Conservation (phyloP, 495 filamentous ascomycete species). For the Mytilinidion resinicola region DNA sequence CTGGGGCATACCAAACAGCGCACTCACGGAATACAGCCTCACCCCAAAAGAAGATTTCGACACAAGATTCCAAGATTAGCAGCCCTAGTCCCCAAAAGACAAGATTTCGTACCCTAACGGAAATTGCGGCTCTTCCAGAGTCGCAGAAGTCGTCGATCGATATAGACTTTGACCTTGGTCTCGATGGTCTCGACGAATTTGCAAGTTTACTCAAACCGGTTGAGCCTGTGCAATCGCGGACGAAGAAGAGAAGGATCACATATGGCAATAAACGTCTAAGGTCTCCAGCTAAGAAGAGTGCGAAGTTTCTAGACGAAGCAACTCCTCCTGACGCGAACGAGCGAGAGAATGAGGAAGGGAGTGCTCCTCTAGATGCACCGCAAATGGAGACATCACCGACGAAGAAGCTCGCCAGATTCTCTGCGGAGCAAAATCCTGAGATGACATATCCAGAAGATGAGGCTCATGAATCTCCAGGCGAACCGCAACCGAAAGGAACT, state of each 20-base stretch:
- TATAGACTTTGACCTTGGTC: slow-evolving; percentile 22
- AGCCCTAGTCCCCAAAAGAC: neutral
- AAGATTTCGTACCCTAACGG: slow-evolving; percentile 23
- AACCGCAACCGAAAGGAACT: neutral
- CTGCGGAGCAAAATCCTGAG: too few relatives aligned
- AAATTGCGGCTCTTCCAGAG: slow-evolving; percentile 34
- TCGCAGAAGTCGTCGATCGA: slow-evolving; percentile 28
- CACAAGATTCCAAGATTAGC: neutral
- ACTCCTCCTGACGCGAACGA: neutral
- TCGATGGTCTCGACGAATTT: slow-evolving; percentile 19
- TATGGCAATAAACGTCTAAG: slow-evolving; percentile 10
- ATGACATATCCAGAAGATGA: too few relatives aligned
- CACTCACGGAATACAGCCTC: neutral
- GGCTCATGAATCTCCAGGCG: too few relatives aligned
- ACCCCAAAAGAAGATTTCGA: neutral
- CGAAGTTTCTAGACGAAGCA: neutral
- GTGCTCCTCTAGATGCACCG: too few relatives aligned
- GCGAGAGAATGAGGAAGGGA: too few relatives aligned
- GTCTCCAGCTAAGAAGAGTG: neutral
- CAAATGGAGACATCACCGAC: too few relatives aligned
- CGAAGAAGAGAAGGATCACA: slow-evolving; percentile 15
- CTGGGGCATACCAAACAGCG: neutral
- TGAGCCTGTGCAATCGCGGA: slow-evolving; percentile 4
- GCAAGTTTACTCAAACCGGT: neutral
- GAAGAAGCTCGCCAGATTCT: too few relatives aligned